Evolutionary conservation across 495 filamentous ascomycete genomes (phyloP), one percentile per base, ranked within the genome.

Genomic region (Bryoglossum gracile): DNA sequence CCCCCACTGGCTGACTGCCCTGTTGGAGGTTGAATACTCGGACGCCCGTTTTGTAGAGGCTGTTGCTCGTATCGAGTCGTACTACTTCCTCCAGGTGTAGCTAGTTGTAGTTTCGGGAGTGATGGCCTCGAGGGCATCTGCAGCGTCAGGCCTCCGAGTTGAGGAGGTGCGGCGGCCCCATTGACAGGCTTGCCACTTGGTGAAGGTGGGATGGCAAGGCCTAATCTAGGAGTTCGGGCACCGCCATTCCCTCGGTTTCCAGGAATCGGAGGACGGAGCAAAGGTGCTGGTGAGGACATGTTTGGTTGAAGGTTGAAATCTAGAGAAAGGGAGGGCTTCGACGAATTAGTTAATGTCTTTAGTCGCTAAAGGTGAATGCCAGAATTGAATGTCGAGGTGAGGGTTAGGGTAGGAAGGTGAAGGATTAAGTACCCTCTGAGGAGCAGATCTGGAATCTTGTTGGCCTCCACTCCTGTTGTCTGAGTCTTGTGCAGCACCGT

Each of bases 161-260:
- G n/a, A n/a, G n/a, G n/a, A 8, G 67, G 53, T 55, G 62, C 14
- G 11, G 56, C 43, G 3, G 47, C 56, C 28, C 45, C 63, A 53
- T 68, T 69, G 21, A 84, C 77, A 3, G 88, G 86, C 65, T 88
- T 84, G 46, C 70, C 80, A 68, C 76, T 89, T 37, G 87, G 83
- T 19, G 87, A 91, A 1, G 83, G 83, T 24, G 89, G 89, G 25
- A 95, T 95, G 17, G 88, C 85, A 40, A 95, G 75, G 24, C 88
- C 89, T 40, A 95, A 73, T 57, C 87, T 82, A 17, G 89, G 89
- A 34, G 82, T 71, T 61, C 85, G 74, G 19, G 75, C 67, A 46
- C 77, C 80, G 56, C 74, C 68, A 46, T 75, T 76, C 49, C 68
- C 71, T 63, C 84, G 82, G 57, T 73, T 74, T 50, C 88, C 86